These are phyloP conservation scores for Ustilago hordei DNA, from an alignment of 1,284 basidiomycete species.

Conservation along the genomic window DNA sequence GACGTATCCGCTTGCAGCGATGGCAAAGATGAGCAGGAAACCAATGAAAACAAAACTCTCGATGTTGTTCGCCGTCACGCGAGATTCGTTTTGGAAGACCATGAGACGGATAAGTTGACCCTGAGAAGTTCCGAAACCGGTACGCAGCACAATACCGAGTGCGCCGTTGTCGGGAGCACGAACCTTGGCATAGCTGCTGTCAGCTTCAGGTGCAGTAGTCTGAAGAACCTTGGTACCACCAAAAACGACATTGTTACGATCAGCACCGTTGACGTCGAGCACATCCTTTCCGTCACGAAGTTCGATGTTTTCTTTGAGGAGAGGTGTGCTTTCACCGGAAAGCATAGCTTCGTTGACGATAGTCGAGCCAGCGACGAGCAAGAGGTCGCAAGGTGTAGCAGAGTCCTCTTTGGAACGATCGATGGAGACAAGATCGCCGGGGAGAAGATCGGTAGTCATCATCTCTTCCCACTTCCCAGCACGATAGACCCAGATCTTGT, in stretches of 20 bases:
- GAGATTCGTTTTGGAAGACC: constrained; percentile 69
- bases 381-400: constrained; percentile 64
- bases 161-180: constrained; percentile 66
- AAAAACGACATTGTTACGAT: constrained; percentile 68
- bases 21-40: constrained; percentile 68
- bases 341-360: constrained; percentile 70
- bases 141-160: constrained; percentile 64
- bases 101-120: constrained; percentile 69
- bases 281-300: constrained; percentile 62
- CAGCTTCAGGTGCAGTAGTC: constrained; percentile 59
- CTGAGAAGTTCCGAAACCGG: constrained; percentile 69
- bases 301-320: constrained; percentile 68
- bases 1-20: constrained; percentile 66
- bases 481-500: constrained; percentile 64
- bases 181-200: constrained; percentile 48
- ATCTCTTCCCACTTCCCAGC: constrained; percentile 61
- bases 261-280: constrained; percentile 65
- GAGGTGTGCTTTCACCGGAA: constrained; percentile 67
- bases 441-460: constrained; percentile 62
- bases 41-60: constrained; percentile 69
- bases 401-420: constrained; percentile 68
- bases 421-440: constrained; percentile 67
- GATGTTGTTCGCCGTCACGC: constrained; percentile 67
- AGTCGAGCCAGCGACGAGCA: constrained; percentile 61
- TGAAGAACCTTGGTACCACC: constrained; percentile 69